phyloP scores from a whole-genome alignment of 768 basidiomycete species.

The Boletus rubescentipes region DNA sequence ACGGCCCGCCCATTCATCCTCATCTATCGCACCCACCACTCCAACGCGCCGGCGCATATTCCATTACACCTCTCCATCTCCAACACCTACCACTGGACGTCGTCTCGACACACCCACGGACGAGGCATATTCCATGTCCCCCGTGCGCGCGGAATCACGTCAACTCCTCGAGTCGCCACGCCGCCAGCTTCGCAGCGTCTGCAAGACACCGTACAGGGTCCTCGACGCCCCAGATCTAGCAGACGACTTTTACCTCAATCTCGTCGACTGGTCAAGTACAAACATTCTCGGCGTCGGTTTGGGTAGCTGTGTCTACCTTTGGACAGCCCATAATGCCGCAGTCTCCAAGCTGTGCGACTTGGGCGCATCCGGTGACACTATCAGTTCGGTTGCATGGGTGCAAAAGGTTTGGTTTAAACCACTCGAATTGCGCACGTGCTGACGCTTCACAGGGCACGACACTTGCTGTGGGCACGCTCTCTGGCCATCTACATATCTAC shows the following conservation, averaged over 20 bases:
- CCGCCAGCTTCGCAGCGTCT: constrained; percentile 75
- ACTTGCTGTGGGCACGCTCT: constrained; percentile 90
- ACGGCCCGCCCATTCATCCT: constrained; percentile 38
- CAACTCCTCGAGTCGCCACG: constrained; percentile 82
- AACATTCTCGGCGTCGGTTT: constrained; percentile 95
- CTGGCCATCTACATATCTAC: constrained; percentile 88
- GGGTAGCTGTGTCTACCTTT: constrained; percentile 90
- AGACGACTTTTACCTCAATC: constrained; percentile 97
- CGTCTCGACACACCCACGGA: constrained; percentile 83
- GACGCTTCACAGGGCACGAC: constrained; percentile 60
- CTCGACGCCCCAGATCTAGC: constrained; percentile 96
- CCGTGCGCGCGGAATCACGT: constrained; percentile 81
- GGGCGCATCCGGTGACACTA: constrained; percentile 56
- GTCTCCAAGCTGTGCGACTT: constrained; percentile 93
- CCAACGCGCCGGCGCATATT: constrained; percentile 62
- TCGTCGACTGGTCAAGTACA: constrained; percentile 95
- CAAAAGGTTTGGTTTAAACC: constrained; percentile 48
- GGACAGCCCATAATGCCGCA: constrained; percentile 91
- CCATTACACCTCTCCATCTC: constrained; percentile 62
- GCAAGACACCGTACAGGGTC: constrained; percentile 95
- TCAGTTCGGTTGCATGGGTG: constrained; percentile 93
- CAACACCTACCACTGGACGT: constrained; percentile 44
- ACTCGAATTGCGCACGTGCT: not conserved
- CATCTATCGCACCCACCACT: constrained; percentile 43
- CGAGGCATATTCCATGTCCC: constrained; percentile 87